Evolutionary conservation across 176 grass and related monocot genomes (phyloP).

Genomic region (Pontederia paniculata): DNA sequence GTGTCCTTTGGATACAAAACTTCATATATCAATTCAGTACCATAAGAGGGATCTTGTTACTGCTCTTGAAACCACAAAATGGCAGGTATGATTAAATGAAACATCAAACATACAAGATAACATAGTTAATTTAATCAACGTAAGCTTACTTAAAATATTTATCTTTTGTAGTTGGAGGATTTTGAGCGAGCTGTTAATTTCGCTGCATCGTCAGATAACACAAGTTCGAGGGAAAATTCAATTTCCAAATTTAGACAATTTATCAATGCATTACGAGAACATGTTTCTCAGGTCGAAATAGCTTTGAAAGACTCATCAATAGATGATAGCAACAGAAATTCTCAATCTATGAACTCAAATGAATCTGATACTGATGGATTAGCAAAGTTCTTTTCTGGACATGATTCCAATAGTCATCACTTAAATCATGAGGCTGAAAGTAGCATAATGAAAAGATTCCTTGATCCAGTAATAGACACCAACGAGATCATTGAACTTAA

Average conservation of each 20-base stretch:
- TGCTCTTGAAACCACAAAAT: constrained; percentile 70
- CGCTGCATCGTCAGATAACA: constrained; percentile 48
- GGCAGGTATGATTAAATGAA: constrained; percentile 49
- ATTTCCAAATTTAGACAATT: constrained; percentile 82
- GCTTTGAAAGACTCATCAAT: constrained; percentile 29
- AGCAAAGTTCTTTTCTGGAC: constrained; percentile 62
- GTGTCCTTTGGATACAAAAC: constrained; percentile 30
- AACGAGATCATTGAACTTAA: constrained; percentile 60
- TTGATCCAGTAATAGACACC: constrained; percentile 26
- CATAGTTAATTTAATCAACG: not conserved
- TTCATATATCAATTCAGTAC: constrained; percentile 36
- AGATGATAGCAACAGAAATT: constrained; percentile 30
- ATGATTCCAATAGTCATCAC: constrained; percentile 13
- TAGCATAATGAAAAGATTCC: constrained; percentile 22
- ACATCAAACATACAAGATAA: constrained; percentile 7
- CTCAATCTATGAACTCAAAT: constrained; percentile 38
- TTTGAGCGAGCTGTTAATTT: constrained; percentile 75
- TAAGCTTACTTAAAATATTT: constrained; percentile 23
- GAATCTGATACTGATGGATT: constrained; percentile 53
- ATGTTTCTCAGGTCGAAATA: constrained; percentile 54
- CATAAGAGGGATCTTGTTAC: constrained; percentile 61
- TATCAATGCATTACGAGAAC: constrained; percentile 53
- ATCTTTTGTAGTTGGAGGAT: constrained; percentile 58
- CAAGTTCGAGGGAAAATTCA: constrained; percentile 81
- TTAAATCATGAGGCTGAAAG: constrained; percentile 18